Base-by-base conservation (phyloP, 2,329 filamentous ascomycete species). In the Phyllosticta citrichinensis region DNA sequence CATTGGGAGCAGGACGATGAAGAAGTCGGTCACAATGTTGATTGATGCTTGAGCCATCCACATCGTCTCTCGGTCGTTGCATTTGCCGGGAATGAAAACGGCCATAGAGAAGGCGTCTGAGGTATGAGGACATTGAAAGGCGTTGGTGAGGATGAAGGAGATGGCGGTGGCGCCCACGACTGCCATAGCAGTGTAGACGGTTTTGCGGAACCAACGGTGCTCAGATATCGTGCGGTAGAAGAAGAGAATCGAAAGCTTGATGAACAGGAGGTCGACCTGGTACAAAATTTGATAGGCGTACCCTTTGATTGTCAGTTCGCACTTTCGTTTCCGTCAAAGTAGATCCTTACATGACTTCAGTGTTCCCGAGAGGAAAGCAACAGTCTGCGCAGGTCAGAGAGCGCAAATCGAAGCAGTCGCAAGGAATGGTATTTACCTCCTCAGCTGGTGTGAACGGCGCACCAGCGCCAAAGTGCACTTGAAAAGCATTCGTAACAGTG, bases 1-100 rank as follows among this genome's bases (percentile, higher is more conserved):
- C 17, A 80, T 74, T 0, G 78, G 78, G 2, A 79, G 66, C 5
- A 76, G 62, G 5, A 79, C 71, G 60, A 80, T 76, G 19, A 77
- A 63, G 10, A 77, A 67, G 60, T 79, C 76, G 60, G 72, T 77
- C 55, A 71, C 65, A 57, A 77, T 71, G 53, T 76, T 78, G 60
- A 76, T 66, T 6, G 71, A 70, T 1, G 67, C 76, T 0, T 76
- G 78, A 55, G 69, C 66, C 2, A 72, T 63, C 63, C 68, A 73
- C 3, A 73, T 63, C n/a, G 63, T 66, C 11, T 66, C 65, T 1
- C 71, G 71, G 33, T 72, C 68, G 62, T 65, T 70, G 65, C 72
- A 74, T 22, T 69, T 67, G 6, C 65, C 64, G 2, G 66, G 64
- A 10, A 65, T 56, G 14, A 65, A 52, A 57, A 72, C 68, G 33